These are phyloP conservation scores for Geranium rotundifolium DNA, from an alignment of 345 rosid species.

Conservation along the genomic window DNA sequence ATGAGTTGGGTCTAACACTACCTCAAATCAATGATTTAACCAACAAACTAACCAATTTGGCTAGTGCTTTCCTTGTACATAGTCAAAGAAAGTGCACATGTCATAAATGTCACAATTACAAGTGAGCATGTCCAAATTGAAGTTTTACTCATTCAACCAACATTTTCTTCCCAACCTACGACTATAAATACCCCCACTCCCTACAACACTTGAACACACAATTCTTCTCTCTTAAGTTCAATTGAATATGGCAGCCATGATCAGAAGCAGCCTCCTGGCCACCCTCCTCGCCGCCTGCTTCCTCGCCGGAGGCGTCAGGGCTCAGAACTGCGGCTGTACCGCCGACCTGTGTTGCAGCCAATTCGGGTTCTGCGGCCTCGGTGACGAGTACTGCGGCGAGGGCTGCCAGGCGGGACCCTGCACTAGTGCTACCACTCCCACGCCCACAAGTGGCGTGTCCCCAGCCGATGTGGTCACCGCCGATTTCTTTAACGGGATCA, in stretches of 20 bases:
- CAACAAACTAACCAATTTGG: too few relatives aligned
- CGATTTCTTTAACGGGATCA: constrained; percentile 30
- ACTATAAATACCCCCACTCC: too few relatives aligned
- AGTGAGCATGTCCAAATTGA: too few relatives aligned
- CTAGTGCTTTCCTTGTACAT: too few relatives aligned
- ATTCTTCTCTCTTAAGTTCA: not conserved
- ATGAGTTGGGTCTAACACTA: too few relatives aligned
- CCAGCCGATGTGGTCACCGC: constrained; percentile 26
- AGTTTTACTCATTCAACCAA: too few relatives aligned
- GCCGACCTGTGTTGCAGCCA: constrained; percentile 20
- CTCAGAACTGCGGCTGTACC: constrained; percentile 25
- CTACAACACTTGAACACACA: not conserved
- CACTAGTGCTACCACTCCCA: not conserved
- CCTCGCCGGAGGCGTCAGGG: not conserved
- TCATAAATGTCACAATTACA: too few relatives aligned
- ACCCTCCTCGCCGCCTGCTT: not conserved
- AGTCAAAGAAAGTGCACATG: too few relatives aligned
- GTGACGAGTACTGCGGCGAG: constrained; percentile 13
- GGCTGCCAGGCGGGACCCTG: constrained; percentile 25
- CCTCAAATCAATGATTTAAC: too few relatives aligned
- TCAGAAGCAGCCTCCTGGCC: not conserved
- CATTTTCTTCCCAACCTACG: too few relatives aligned
- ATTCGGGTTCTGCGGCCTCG: constrained; percentile 24
- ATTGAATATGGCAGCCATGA: too few relatives aligned
- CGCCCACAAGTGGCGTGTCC: constrained; percentile 1